Conservation (phyloP, 495 filamentous ascomycete genomes). For the Chaetomidium leptoderma region DNA sequence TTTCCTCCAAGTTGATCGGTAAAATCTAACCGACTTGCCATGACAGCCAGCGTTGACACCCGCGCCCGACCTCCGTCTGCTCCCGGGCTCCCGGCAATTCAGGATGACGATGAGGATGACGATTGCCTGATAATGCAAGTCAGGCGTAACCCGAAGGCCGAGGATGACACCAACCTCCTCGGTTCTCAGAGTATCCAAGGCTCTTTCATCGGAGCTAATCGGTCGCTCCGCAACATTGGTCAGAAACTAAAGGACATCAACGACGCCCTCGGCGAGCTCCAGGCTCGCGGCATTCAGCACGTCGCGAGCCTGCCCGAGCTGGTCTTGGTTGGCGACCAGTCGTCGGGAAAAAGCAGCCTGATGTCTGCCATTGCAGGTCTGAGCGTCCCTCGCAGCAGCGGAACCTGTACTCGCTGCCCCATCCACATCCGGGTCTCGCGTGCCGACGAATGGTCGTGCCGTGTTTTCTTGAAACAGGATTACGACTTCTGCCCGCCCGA, state of each 20-base stretch:
- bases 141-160: constrained; percentile 1
- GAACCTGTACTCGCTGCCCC: constrained; percentile 72
- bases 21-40: constrained; percentile 4
- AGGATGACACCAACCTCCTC: neutral
- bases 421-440: constrained; percentile 70
- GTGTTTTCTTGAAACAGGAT: constrained; percentile 55
- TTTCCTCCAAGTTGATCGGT: neutral
- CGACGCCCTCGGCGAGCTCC: constrained; percentile 46
- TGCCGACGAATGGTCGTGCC: constrained; percentile 57
- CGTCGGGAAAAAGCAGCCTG: constrained; percentile 72
- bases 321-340: constrained; percentile 76
- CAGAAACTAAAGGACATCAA: constrained; percentile 44
- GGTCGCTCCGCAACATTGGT: constrained; percentile 40
- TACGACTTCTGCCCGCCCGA: constrained; percentile 45
- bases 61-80: constrained; percentile 2
- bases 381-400: constrained; percentile 62
- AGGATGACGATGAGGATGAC: constrained; percentile 20
- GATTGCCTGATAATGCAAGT: constrained; percentile 25
- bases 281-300: constrained; percentile 45
- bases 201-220: constrained; percentile 35
- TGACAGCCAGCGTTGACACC: constrained; percentile 28
- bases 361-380: constrained; percentile 80
- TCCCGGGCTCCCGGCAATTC: neutral
- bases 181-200: constrained; percentile 15
- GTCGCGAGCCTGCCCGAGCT: constrained; percentile 67